phyloP scores from a whole-genome alignment of 1,139 yeast species.

The Yamadazyma kanchanaburiensis region DNA sequence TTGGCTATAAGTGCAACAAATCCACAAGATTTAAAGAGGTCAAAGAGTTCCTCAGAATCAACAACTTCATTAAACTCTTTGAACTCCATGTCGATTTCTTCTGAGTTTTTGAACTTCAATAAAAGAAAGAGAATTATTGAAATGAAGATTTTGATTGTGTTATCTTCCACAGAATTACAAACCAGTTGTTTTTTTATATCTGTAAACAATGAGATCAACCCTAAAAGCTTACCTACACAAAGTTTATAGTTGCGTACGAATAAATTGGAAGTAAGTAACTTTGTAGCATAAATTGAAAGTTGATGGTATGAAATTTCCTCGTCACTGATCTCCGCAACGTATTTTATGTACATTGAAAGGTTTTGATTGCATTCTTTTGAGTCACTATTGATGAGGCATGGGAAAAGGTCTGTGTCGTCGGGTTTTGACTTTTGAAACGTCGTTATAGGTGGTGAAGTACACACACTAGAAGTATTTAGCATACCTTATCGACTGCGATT shows the following conservation, averaged over 20 bases:
- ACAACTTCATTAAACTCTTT: constrained; percentile 12
- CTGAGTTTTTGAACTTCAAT: constrained; percentile 30
- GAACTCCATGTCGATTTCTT: constrained; percentile 10
- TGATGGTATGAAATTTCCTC: constrained; percentile 21
- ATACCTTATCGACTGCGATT: too few species aligned
- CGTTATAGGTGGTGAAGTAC: not conserved
- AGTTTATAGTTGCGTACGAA: constrained; percentile 35
- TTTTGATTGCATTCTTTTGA: constrained; percentile 39
- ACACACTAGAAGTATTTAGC: too few species aligned
- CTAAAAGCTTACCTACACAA: constrained; percentile 40
- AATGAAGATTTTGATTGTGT: constrained; percentile 29
- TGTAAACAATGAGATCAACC: constrained; percentile 30
- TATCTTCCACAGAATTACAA: constrained; percentile 9
- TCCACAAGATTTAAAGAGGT: constrained; percentile 35
- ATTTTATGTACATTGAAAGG: constrained; percentile 33
- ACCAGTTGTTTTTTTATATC: constrained; percentile 12
- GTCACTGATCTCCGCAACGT: constrained; percentile 28
- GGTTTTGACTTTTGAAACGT: constrained; percentile 2
- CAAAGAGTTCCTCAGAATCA: constrained; percentile 21
- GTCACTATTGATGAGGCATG: constrained; percentile 36
- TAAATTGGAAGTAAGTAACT: constrained; percentile 36
- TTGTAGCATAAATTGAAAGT: constrained; percentile 33
- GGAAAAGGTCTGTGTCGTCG: constrained; percentile 15
- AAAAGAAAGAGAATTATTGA: constrained; percentile 33
- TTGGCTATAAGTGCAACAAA: constrained; percentile 46